phyloP scores from a whole-genome alignment of 129 eudicot genomes.

The Solidago caesia region DNA sequence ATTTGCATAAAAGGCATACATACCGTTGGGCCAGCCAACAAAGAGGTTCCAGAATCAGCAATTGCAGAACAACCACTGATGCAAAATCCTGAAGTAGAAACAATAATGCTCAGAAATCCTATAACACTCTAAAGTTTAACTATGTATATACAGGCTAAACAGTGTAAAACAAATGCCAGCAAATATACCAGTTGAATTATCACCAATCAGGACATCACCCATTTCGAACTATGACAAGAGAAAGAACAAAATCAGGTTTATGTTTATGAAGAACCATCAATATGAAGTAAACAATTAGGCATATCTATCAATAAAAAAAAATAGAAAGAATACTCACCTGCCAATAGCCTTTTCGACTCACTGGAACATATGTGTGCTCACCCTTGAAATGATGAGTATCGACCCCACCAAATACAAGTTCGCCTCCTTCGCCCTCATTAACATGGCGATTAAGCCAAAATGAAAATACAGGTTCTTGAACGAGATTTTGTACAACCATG shows the following conservation, averaged over 20 bases:
- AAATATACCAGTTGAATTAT: conserved; percentile 67
- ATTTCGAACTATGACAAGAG: conserved; percentile 60
- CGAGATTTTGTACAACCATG: conserved; percentile 49
- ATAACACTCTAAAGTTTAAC: background rate
- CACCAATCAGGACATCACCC: conserved; percentile 85
- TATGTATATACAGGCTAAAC: background rate
- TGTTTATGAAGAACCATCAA: conserved; percentile 7
- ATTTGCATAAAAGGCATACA: conserved; percentile 25
- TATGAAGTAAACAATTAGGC: background rate
- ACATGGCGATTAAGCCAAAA: conserved; percentile 47
- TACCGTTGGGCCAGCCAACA: conserved; percentile 98
- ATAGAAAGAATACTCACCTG: conserved; percentile 47
- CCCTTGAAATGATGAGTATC: conserved; percentile 51
- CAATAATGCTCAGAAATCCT: conserved; percentile 11
- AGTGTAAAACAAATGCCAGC: background rate
- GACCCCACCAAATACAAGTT: conserved; percentile 56
- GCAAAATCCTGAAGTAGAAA: conserved; percentile 64
- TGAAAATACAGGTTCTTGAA: conserved; percentile 43
- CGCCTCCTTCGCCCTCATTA: conserved; percentile 45
- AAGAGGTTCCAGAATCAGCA: conserved; percentile 98
- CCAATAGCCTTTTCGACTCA: conserved; percentile 84
- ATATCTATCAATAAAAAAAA: background rate
- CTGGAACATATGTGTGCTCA: conserved; percentile 53
- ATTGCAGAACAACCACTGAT: conserved; percentile 76
- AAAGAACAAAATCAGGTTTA: conserved; percentile 18